Base-by-base conservation (phyloP, 75 land plant species). In the Pinus tabuliformis region DNA sequence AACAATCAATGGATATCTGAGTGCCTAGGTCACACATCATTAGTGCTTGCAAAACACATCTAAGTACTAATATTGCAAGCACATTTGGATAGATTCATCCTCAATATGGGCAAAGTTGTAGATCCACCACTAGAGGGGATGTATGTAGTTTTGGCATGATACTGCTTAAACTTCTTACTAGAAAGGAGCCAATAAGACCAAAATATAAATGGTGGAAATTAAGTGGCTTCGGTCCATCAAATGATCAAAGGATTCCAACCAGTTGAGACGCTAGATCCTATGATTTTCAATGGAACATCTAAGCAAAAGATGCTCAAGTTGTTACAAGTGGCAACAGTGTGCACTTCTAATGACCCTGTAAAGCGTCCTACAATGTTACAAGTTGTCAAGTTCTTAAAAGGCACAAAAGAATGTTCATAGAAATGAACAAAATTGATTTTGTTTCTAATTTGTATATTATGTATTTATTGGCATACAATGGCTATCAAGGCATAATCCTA, bases 21-120 rank as follows among this genome's bases (percentile, higher is more conserved):
- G n/a, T n/a, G n/a, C n/a, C n/a, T n/a, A n/a, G n/a, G n/a, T n/a
- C 85, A 56, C 49, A 91, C n/a, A 58, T 91, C 30, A 88, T 91
- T 60, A 88, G 89, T 60, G 91, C 91, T 3, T 89, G 83, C 39
- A 89, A 89, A 72, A 89, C 87, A 39, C 92, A 91, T 75, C 91
- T 91, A 54, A 88, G 84, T 58, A 91, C 92, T 9, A 84, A 83
- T 49, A 84, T 91, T 49, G 92, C 92, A 22, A 91, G 90, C 4
- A 83, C 92, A 5, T 91, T 88, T 56, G 92, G 92, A 3, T 90
- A 89, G 74, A 89, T 89, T 14, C 91, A 89, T 30, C 91, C 91
- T 2, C 89, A 89, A 73, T 90, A 90, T 62, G 92, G 92, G 39
- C 87, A 88, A 58, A 85, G 78, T 36, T 83, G 85, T 91, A 71